These are phyloP conservation scores for Eucalyptus erythrocorys DNA, from an alignment of 345 rosid genomes.

Conservation along the genomic window DNA sequence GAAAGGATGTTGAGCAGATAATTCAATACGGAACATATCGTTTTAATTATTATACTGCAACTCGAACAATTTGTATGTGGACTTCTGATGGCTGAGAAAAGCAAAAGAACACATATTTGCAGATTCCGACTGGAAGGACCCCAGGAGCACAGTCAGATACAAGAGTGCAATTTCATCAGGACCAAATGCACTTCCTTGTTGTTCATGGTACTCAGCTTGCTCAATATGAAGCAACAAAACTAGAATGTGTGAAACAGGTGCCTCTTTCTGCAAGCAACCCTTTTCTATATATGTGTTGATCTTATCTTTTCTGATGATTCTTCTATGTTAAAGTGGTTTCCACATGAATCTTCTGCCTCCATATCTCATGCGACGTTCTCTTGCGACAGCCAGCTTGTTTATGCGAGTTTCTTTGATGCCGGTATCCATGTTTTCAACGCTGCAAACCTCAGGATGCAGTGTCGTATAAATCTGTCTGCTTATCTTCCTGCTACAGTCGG, in stretches of 20 bases:
- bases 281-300: neutral
- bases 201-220: constrained; percentile 95
- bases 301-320: neutral
- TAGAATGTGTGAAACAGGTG: constrained; percentile 88
- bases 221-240: constrained; percentile 73
- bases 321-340: constrained; percentile 46
- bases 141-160: constrained; percentile 57
- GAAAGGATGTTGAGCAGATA: neutral
- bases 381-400: constrained; percentile 84
- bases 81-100: constrained; percentile 74
- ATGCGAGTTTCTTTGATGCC: constrained; percentile 80
- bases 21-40: neutral
- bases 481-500: constrained; percentile 71
- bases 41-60: too few species aligned
- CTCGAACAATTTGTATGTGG: constrained; percentile 70
- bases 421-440: constrained; percentile 76
- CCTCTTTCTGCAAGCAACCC: neutral
- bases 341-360: constrained; percentile 67
- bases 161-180: constrained; percentile 93
- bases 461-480: constrained; percentile 69
- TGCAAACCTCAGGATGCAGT: constrained; percentile 57
- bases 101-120: constrained; percentile 14
- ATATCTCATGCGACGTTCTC: constrained; percentile 87
- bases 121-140: constrained; percentile 21
- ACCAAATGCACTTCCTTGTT: constrained; percentile 81